These are phyloP conservation scores for Ogataea paraovalis DNA, from an alignment of 805 yeast genomes.

Conservation along the genomic window DNA sequence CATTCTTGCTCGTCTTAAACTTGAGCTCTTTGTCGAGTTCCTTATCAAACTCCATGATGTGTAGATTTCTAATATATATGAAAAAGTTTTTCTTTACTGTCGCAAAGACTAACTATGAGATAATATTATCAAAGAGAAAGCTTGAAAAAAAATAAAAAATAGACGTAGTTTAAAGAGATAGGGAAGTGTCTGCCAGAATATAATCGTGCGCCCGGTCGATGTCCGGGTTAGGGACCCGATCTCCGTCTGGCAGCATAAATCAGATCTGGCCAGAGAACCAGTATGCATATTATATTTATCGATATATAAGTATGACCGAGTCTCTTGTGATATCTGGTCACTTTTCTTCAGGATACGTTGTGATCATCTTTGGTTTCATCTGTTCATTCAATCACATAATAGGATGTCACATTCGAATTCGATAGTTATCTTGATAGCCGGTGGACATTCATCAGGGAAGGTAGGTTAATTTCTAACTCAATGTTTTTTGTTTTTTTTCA, in stretches of 20 bases:
- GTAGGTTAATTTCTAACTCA: conserved; percentile 16
- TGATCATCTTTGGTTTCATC: no score
- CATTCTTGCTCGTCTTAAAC: conserved; percentile 59
- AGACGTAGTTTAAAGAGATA: background rate
- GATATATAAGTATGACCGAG: no score
- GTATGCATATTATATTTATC: no score
- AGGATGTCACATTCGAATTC: conserved; percentile 5
- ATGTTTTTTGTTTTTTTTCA: no score
- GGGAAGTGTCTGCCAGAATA: background rate
- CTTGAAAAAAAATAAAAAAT: background rate
- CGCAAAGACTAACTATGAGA: no score
- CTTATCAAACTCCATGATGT: conserved; percentile 53
- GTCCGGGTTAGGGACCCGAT: background rate
- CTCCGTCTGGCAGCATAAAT: background rate
- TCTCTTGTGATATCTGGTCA: no score
- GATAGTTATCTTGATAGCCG: conserved; percentile 28
- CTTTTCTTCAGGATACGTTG: no score
- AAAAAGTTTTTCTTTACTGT: no score
- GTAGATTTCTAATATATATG: background rate
- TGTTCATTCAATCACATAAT: no score
- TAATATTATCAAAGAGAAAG: no score
- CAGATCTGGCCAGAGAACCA: conserved; percentile 3
- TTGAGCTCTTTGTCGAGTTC: conserved; percentile 56
- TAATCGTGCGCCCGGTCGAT: background rate
- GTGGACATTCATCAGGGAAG: conserved; percentile 36